phyloP scores from a whole-genome alignment of 176 grass and related monocot genomes.

The Cenchrus fungigraminus region DNA sequence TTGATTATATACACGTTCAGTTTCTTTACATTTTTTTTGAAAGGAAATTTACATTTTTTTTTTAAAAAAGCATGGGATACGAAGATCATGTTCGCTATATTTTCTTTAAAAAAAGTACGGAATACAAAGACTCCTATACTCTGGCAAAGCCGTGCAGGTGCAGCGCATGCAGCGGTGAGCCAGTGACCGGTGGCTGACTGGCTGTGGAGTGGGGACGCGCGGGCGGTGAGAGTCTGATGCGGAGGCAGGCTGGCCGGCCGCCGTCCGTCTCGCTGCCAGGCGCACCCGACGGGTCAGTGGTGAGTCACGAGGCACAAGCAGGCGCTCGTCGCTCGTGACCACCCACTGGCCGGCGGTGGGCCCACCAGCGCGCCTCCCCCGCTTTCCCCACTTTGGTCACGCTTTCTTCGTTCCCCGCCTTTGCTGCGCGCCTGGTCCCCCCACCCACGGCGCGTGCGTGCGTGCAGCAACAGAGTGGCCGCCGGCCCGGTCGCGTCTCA shows the following conservation, averaged over 20 bases:
- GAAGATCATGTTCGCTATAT: too few species aligned
- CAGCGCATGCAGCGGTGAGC: too few species aligned
- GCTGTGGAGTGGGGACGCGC: too few species aligned
- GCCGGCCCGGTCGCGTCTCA: conserved; percentile 1
- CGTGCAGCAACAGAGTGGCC: not conserved
- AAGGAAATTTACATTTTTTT: too few species aligned
- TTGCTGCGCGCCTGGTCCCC: not conserved
- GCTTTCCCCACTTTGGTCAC: not conserved
- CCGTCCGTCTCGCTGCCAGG: not conserved
- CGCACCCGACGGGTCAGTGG: not conserved
- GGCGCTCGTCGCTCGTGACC: not conserved
- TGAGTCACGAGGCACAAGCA: not conserved
- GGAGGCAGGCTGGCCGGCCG: not conserved
- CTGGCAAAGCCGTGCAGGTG: too few species aligned
- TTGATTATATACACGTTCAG: too few species aligned
- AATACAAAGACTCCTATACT: too few species aligned
- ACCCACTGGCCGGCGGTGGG: not conserved
- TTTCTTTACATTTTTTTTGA: too few species aligned
- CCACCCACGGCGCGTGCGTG: not conserved
- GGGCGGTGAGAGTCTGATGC: too few species aligned
- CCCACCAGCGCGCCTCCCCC: not conserved
- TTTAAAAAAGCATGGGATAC: too few species aligned
- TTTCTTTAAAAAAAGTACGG: too few species aligned
- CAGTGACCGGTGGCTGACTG: too few species aligned
- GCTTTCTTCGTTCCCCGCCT: not conserved